Conservation (phyloP, 148 eudicot genomes). For the Bassia scoparia region DNA sequence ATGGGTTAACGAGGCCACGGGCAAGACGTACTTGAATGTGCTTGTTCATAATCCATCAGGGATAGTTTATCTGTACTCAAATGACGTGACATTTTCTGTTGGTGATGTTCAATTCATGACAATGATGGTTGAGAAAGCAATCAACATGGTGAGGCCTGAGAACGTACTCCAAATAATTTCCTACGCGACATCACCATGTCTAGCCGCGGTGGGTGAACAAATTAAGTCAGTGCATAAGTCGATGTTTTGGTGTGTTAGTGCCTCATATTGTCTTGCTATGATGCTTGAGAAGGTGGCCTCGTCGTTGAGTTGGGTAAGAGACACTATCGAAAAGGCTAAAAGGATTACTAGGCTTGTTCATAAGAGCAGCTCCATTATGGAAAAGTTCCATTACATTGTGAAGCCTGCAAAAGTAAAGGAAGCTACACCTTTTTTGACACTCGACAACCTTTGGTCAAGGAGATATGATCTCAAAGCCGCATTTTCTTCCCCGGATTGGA, state of each 20-base stretch:
- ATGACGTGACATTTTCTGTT: constrained; percentile 11
- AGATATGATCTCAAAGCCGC: constrained; percentile 12
- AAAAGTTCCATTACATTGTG: constrained; percentile 18
- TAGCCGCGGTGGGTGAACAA: constrained; percentile 18
- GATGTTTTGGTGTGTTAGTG: constrained; percentile 34
- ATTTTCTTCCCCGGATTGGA: constrained; percentile 8
- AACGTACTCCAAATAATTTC: constrained; percentile 30
- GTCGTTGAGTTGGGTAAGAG: constrained; percentile 19
- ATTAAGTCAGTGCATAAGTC: constrained; percentile 14
- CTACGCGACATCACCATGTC: constrained; percentile 9
- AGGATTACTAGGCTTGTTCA: constrained; percentile 26
- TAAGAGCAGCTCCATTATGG: constrained; percentile 10
- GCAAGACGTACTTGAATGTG: constrained; percentile 18
- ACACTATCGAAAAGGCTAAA: constrained; percentile 24
- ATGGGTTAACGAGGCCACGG: constrained; percentile 17
- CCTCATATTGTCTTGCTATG: constrained; percentile 27
- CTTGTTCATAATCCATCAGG: constrained; percentile 27
- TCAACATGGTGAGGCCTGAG: constrained; percentile 24
- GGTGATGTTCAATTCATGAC: constrained; percentile 7
- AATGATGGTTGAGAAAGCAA: constrained; percentile 16
- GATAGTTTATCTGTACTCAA: constrained; percentile 25
- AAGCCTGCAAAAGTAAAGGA: constrained; percentile 22
- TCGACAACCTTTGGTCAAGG: constrained; percentile 18
- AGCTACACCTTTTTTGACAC: constrained; percentile 29
- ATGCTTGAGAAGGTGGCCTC: constrained; percentile 23